Evolutionary conservation across 176 grass and related monocot species (phyloP), one percentile per base, ranked within the genome.

Genomic region (Chrysopogon serrulatus): DNA sequence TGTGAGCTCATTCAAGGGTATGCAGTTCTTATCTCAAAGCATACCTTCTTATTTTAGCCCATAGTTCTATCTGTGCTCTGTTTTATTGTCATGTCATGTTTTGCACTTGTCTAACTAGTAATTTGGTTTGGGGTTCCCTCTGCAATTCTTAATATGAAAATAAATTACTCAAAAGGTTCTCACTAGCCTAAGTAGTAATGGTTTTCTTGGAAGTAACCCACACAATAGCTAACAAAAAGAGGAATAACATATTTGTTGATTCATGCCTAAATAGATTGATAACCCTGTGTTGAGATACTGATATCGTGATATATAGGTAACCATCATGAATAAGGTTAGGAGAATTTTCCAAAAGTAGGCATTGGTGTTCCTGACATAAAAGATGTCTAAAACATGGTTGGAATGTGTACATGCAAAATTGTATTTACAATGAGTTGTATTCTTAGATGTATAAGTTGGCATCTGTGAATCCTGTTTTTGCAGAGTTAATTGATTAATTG

Each of bases 1-100:
- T 92, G 86, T 79, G 93, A 96, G 66, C 87, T 99, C 34, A 84
- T 99, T 47, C 87, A 92, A 94, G 97, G 97, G 97, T 99, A 98
- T 53, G 93, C 23, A 36, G 0, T 26, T 90, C 14, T 68, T 40
- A 60, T 43, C 48, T 61, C 35, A 33, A 72, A 45, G 18, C 48
- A 78, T 39, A 80, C 16, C 30, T 84, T 31, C 21, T 44, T 51
- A 71, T 82, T 32, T 73, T 71, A 77, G 31, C 60, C 5, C 0
- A 6, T 44, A 73, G 24, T 49, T 35, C 57, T 86, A 18, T 60
- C 19, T 49, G 19, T 79, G 35, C 17, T 66, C 23, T 61, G 11
- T 24, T 65, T 73, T 86, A 5, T 78, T 73, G 6, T 30, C 24
- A 53, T 40, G 44, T 33, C 35, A 15, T 26, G 21, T 66, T 45